Base-by-base conservation (phyloP, 441 rosid species). In the Gossypium gossypioides region DNA sequence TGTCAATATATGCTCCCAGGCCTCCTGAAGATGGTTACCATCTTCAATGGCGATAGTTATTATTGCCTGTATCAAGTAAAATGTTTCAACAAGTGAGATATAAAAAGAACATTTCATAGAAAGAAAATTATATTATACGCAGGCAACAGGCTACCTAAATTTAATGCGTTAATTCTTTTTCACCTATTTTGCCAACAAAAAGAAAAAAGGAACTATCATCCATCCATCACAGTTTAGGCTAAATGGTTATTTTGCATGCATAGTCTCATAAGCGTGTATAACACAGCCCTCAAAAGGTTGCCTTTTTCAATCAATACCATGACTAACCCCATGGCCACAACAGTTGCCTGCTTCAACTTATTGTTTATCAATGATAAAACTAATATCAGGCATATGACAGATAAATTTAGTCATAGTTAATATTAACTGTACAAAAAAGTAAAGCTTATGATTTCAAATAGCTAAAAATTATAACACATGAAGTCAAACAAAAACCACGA, bases 1-100 rank as follows among this genome's bases (percentile, higher is more conserved):
- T 42, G 91, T 96, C 79, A 96, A 77, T 74, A 93, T 91, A 82
- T 93, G 99, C 79, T 96, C 97, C 98, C 98, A 96, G 62, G 98
- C 89, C 78, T 91, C 99, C 69, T 93, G 97, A 75, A 96, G 93
- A 86, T 89, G 77, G 79, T 96, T 87, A 74, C 98, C 98, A 86
- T 96, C 98, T 79, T 96, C 99, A 78, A 93, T 87, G 52, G 99
- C 99, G 69, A 93, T 91, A 72, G 93, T 73, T 82, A 96, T 93
- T 72, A 96, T 91, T 67, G 96, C 91, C 99, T 91, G 95, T 76
- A 77, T 4, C 72, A 68, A 78, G 73, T 59, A 72, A 69, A 69
- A 78, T 19, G 18, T 44, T 74, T 46, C n/a, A 51, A 46, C 50
- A 70, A 71, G 48, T 56, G 63, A 19, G 65, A 71, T 76, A 73